Conservation (phyloP, 2,329 filamentous ascomycete species). For the Penicillium sclerotigenum region DNA sequence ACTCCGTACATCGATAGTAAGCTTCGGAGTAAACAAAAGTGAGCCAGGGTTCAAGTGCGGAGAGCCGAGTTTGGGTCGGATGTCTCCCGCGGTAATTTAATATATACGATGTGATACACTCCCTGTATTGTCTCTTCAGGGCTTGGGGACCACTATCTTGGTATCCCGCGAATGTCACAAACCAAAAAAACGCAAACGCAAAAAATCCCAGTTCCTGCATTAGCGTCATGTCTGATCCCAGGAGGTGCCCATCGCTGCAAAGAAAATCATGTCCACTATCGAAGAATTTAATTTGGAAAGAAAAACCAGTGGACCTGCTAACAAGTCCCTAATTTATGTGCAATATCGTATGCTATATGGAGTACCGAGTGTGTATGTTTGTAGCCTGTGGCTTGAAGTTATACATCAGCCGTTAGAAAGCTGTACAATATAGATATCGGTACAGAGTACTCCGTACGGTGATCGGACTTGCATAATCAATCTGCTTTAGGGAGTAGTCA, state of each 20-base stretch:
- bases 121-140: background rate
- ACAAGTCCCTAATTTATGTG: background rate
- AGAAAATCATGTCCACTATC: constrained; percentile 9
- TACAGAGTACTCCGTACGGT: background rate
- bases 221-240: constrained; percentile 29
- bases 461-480: constrained; percentile 9
- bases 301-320: background rate
- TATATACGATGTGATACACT: background rate
- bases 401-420: background rate
- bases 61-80: constrained; percentile 7
- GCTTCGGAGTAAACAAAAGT: constrained; percentile 7
- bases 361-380: background rate
- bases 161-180: background rate
- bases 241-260: constrained; percentile 4
- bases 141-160: background rate
- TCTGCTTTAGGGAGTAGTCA: constrained; percentile 2
- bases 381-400: background rate
- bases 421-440: background rate
- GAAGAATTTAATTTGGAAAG: background rate
- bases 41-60: constrained; percentile 15
- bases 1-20: background rate
- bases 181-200: background rate
- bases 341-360: background rate
- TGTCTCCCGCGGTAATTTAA: constrained; percentile 12
- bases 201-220: constrained; percentile 36